phyloP scores from a whole-genome alignment of 768 basidiomycete genomes.

The Tylopilus sp. region DNA sequence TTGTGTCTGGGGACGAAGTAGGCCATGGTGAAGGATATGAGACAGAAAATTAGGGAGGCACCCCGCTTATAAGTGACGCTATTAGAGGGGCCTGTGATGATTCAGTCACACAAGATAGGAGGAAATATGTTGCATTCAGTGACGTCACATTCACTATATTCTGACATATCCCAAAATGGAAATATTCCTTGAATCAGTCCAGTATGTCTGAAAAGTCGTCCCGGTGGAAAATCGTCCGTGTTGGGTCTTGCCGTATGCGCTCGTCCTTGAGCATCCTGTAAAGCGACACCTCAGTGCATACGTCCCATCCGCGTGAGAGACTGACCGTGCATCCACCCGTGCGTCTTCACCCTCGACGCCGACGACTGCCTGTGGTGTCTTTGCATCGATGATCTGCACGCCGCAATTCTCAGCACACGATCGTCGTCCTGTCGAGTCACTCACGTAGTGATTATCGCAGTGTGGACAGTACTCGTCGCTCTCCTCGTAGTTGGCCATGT shows the following conservation, averaged over 20 bases:
- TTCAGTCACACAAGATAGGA: conserved; percentile 17
- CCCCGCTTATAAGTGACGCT: conserved; percentile 8
- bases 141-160: conserved; percentile 15
- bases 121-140: conserved; percentile 14
- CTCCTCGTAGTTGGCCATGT: conserved; percentile 89
- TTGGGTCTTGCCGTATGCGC: conserved; percentile 54
- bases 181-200: conserved; percentile 25
- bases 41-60: rapidly evolving
- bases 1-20: conserved; percentile 17
- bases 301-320: not conserved
- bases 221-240: conserved; percentile 46
- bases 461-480: conserved; percentile 98
- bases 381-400: conserved; percentile 83
- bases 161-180: conserved; percentile 15
- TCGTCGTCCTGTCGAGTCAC: conserved; percentile 26
- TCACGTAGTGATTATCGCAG: conserved; percentile 97
- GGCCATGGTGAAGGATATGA: conserved; percentile 23
- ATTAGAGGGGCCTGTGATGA: conserved; percentile 17
- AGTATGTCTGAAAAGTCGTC: conserved; percentile 50
- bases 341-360: conserved; percentile 92
- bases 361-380: conserved; percentile 78
- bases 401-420: not conserved
- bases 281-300: not conserved
- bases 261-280: conserved; percentile 88
- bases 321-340: conserved; percentile 80